phyloP scores from a whole-genome alignment of 768 basidiomycete species.

The Mycena vulgaris region DNA sequence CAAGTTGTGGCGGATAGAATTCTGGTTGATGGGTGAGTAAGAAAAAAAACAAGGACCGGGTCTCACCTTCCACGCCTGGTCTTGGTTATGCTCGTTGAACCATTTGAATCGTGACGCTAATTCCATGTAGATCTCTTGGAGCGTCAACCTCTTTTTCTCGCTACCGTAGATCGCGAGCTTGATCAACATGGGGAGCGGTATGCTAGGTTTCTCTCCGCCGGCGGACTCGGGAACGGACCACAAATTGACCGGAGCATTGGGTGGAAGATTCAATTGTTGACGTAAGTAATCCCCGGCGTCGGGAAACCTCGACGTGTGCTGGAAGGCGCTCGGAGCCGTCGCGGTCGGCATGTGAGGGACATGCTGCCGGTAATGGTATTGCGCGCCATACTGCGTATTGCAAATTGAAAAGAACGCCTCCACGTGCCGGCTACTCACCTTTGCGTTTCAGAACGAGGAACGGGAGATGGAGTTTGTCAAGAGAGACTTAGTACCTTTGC shows the following conservation, averaged over 20 bases:
- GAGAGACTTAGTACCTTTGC: no score
- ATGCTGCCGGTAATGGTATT: constrained; percentile 3
- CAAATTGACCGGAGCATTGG: constrained; percentile 50
- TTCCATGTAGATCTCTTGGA: constrained; percentile 74
- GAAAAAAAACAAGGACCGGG: constrained; percentile 2
- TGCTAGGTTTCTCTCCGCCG: constrained; percentile 55
- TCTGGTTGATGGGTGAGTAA: constrained; percentile 45
- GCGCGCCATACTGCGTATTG: background rate
- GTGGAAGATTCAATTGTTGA: constrained; percentile 54
- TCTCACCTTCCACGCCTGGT: constrained; percentile 75
- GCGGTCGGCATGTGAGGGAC: constrained; percentile 14
- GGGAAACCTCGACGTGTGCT: constrained; percentile 30
- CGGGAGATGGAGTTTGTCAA: no score
- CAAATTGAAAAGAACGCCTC: background rate
- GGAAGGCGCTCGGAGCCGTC: constrained; percentile 28
- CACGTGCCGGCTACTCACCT: constrained; percentile 20
- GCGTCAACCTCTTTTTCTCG: constrained; percentile 65
- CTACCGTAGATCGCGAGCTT: constrained; percentile 81
- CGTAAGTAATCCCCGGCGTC: constrained; percentile 64
- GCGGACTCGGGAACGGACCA: constrained; percentile 58
- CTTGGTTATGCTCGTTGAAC: constrained; percentile 60
- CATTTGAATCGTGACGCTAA: constrained; percentile 71
- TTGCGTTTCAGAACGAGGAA: no score
- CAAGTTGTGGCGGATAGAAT: constrained; percentile 61
- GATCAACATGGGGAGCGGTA: constrained; percentile 51